A percentile compares a stretch with the other conserved stretches of the same genome.
These are phyloP conservation scores for Ophiostoma ips DNA, from an alignment of 2,329 filamentous ascomycete genomes.

Conservation along the genomic window DNA sequence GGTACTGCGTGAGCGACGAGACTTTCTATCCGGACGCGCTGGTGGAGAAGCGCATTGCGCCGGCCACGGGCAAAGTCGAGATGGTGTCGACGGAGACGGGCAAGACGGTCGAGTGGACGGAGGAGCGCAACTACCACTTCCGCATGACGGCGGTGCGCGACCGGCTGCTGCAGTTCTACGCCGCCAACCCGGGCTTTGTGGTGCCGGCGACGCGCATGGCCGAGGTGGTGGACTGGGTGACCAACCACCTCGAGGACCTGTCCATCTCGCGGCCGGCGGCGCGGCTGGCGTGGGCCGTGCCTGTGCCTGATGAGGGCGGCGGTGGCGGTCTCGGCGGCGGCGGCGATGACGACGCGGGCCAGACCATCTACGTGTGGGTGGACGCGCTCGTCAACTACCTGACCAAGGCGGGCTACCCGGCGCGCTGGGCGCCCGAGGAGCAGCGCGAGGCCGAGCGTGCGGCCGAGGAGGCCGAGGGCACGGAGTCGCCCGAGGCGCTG, in stretches of 20 bases:
- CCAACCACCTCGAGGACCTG: slow-evolving; percentile 67
- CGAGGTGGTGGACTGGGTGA: slow-evolving; percentile 66
- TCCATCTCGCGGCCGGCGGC: slow-evolving; percentile 67
- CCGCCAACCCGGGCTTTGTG: slow-evolving; percentile 64
- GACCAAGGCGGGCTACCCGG: slow-evolving; percentile 73
- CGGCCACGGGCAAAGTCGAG: slow-evolving; percentile 67
- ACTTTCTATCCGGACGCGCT: slow-evolving; percentile 77
- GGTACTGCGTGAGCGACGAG: slow-evolving; percentile 95
- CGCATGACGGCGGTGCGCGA: slow-evolving; percentile 71
- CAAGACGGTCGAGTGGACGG: slow-evolving; percentile 87
- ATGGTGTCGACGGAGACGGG: slow-evolving; percentile 79
- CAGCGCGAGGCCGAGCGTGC: neutral
- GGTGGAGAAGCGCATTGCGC: slow-evolving; percentile 61
- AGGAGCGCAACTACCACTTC: slow-evolving; percentile 92
- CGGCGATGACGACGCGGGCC: slow-evolving; percentile 62
- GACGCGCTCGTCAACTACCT: slow-evolving; percentile 92
- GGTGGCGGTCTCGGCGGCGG: too few relatives aligned
- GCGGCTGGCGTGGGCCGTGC: slow-evolving; percentile 76
- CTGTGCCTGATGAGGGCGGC: too few relatives aligned
- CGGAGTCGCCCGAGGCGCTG: neutral
- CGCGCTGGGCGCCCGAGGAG: slow-evolving; percentile 43
- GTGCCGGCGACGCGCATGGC: slow-evolving; percentile 57
- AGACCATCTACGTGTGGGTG: slow-evolving; percentile 97
- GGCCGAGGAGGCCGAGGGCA: slow-evolving; percentile 2
- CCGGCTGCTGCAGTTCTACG: slow-evolving; percentile 66